A percentile compares a stretch with the other conserved stretches of the same genome.
Conservation (phyloP, 2,329 filamentous ascomycete species). For the Colletotrichum zoysiae region DNA sequence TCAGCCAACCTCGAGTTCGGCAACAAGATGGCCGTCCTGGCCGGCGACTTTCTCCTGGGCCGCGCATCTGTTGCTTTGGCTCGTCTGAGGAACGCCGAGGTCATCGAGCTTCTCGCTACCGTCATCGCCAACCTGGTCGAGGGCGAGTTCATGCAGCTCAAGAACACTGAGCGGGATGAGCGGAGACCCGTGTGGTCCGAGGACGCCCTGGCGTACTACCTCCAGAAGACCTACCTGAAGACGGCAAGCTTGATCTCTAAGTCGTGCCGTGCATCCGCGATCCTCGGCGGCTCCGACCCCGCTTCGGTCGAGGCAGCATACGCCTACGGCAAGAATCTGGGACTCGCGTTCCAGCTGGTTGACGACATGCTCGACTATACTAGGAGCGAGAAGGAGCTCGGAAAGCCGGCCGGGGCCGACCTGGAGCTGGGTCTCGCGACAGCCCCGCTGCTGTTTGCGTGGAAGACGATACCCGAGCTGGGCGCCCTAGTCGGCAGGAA, state of each 20-base stretch:
- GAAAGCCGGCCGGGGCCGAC: conserved; percentile 95
- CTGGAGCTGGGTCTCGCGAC: conserved; percentile 93
- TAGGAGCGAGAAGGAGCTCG: conserved; percentile 83
- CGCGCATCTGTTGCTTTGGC: conserved; percentile 94
- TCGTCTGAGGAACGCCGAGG: conserved; percentile 90
- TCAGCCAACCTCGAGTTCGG: conserved; percentile 96
- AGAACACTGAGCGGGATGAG: conserved; percentile 94
- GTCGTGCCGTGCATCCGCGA: conserved; percentile 88
- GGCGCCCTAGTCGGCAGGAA: conserved; percentile 92
- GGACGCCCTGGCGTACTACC: conserved; percentile 90
- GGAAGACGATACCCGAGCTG: conserved; percentile 88
- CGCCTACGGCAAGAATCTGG: conserved; percentile 91
- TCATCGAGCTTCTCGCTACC: conserved; percentile 92
- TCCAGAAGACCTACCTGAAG: conserved; percentile 99
- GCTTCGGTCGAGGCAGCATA: conserved; percentile 93
- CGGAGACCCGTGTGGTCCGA: conserved; percentile 86
- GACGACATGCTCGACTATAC: conserved; percentile 99
- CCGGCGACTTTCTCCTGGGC: conserved; percentile 95
- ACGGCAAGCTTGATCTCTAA: conserved; percentile 96
- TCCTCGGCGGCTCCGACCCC: conserved; percentile 82
- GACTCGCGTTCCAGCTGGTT: conserved; percentile 95
- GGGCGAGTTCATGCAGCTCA: conserved; percentile 99
- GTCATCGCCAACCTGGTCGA: conserved; percentile 98
- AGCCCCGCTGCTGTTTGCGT: conserved; percentile 93
- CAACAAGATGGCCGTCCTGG: conserved; percentile 99